Percentiles rank a stretch among this genome's conserved stretches.
These are phyloP conservation scores for Botrytis tulipae DNA, from an alignment of 2,329 filamentous ascomycete genomes.

Conservation along the genomic window DNA sequence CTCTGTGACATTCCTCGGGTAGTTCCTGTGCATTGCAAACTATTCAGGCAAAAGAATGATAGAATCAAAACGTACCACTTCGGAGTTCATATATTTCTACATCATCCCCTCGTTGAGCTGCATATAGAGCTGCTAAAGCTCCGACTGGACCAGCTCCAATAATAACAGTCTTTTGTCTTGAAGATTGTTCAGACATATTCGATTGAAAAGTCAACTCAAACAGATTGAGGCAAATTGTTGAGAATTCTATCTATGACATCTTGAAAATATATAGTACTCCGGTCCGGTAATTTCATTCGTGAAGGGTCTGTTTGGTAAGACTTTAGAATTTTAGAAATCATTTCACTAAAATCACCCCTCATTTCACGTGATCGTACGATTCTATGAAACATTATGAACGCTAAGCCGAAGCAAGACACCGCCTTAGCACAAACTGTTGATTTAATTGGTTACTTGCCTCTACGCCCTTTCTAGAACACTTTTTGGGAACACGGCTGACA, in stretches of 20 bases:
- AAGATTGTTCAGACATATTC: conserved; percentile 10
- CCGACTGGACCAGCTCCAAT: conserved; percentile 94
- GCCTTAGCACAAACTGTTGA: not conserved
- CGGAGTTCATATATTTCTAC: conserved; percentile 95
- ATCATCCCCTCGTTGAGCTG: conserved; percentile 79
- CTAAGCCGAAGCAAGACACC: not conserved
- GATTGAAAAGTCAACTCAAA: not conserved
- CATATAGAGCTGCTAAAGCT: conserved; percentile 87
- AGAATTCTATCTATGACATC: not conserved
- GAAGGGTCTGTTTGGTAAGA: not conserved
- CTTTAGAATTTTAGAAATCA: conserved; percentile 8
- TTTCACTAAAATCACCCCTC: not conserved
- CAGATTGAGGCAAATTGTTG: not conserved
- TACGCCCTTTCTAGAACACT: conserved; percentile 10
- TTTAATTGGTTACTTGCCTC: not conserved
- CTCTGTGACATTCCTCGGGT: not conserved
- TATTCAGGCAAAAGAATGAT: conserved; percentile 17
- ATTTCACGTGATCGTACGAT: not conserved
- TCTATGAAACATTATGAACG: not conserved
- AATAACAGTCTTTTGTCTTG: conserved; percentile 58
- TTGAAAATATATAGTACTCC: not conserved
- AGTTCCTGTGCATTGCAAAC: not conserved
- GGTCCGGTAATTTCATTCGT: conserved; percentile 5
- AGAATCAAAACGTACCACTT: conserved; percentile 61
- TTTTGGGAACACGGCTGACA: not conserved